Percentiles rank a stretch among this genome's conserved stretches.
These are phyloP conservation scores for Ophiobolus disseminans DNA, from an alignment of 2,329 filamentous ascomycete genomes.

Conservation along the genomic window DNA sequence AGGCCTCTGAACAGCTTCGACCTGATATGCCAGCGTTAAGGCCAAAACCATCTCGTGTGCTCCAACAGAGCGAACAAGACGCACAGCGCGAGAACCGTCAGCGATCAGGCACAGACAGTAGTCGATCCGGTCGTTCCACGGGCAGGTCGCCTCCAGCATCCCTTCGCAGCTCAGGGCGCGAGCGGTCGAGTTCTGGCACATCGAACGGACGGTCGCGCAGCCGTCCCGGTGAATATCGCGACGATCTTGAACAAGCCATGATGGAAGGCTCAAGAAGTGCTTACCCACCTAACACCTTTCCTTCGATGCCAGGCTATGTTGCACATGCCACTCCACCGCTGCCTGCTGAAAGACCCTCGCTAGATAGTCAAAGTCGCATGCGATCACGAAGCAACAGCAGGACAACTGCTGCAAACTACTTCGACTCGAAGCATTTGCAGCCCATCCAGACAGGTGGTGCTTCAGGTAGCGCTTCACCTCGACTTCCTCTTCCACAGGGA, in stretches of 20 bases:
- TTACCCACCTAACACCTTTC: conserved; percentile 41
- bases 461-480: conserved; percentile 30
- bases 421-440: conserved; percentile 47
- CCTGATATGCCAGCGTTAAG: conserved; percentile 36
- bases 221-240: conserved; percentile 56
- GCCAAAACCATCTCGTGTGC: conserved; percentile 40
- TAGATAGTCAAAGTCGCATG: conserved; percentile 36
- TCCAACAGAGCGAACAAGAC: conserved; percentile 45
- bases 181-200: conserved; percentile 63
- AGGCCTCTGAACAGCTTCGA: conserved; percentile 33
- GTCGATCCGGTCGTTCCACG: conserved; percentile 33
- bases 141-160: conserved; percentile 50
- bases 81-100: conserved; percentile 42
- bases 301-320: conserved; percentile 45
- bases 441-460: conserved; percentile 43
- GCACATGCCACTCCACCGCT: conserved; percentile 38
- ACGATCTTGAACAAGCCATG: conserved; percentile 61
- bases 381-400: conserved; percentile 49
- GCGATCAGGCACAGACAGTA: conserved; percentile 46
- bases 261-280: conserved; percentile 51
- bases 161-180: conserved; percentile 52
- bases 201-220: conserved; percentile 63
- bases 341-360: conserved; percentile 32
- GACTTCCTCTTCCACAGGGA: conserved; percentile 30
- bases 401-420: conserved; percentile 40